A percentile compares a stretch with the other conserved stretches of the same genome.
phyloP scores from a whole-genome alignment of 768 basidiomycete species.

The Podaxis sp. region DNA sequence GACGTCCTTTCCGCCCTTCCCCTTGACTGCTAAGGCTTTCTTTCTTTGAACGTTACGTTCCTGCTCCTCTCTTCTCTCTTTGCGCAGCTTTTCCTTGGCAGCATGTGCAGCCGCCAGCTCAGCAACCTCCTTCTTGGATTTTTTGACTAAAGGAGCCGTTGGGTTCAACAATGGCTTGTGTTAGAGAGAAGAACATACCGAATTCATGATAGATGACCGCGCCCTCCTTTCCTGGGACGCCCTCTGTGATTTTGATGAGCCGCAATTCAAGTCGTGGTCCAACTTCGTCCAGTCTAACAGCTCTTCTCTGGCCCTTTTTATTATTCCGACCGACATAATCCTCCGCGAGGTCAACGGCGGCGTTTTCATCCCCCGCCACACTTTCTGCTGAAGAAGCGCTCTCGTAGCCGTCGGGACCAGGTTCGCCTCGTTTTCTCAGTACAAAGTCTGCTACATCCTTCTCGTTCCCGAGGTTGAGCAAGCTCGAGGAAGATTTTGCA shows the following conservation, averaged over 20 bases:
- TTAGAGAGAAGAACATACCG: conserved; percentile 49
- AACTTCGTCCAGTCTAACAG: conserved; percentile 89
- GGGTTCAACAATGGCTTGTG: conserved; percentile 6
- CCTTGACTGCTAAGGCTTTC: conserved; percentile 41
- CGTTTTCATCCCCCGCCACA: conserved; percentile 82
- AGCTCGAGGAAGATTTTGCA: conserved; percentile 33
- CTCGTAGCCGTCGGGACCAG: conserved; percentile 70
- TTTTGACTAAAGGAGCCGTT: conserved; percentile 67
- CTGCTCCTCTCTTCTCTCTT: conserved; percentile 84
- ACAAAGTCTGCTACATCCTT: conserved; percentile 96
- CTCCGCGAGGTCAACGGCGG: conserved; percentile 80
- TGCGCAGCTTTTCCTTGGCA: conserved; percentile 71
- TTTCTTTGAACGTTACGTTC: conserved; percentile 89
- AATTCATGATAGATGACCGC: conserved; percentile 93
- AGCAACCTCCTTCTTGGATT: conserved; percentile 73
- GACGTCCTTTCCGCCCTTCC: conserved; percentile 30
- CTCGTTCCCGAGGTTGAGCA: conserved; percentile 85
- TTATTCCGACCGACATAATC: conserved; percentile 97
- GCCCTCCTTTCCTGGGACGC: conserved; percentile 91
- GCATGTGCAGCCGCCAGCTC: conserved; percentile 73
- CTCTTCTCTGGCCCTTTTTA: conserved; percentile 85
- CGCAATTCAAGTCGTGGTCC: conserved; percentile 94
- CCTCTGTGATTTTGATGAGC: conserved; percentile 93
- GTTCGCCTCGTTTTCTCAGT: conserved; percentile 65
- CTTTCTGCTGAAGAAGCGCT: conserved; percentile 82